Conservation (phyloP, 345 rosid species). For the Turnera subulata region DNA sequence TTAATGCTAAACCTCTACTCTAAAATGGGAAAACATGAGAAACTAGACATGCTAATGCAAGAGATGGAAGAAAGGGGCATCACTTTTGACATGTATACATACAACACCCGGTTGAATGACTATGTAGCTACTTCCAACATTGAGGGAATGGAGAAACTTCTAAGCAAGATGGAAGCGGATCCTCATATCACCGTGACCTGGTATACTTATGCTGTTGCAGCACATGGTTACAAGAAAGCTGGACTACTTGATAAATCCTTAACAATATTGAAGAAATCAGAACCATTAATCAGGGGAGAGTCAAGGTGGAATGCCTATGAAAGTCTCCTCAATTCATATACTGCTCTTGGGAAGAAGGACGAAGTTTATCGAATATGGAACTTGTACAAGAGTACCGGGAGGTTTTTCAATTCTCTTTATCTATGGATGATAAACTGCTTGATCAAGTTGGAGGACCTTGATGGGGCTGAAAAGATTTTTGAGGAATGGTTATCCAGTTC, state of each 20-base stretch:
- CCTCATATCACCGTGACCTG: not conserved
- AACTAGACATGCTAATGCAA: slow-evolving; percentile 35
- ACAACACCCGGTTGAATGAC: too few species aligned
- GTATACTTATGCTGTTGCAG: not conserved
- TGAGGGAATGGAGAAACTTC: not conserved
- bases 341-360: slow-evolving; percentile 30
- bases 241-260: not conserved
- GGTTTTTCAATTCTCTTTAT: slow-evolving; percentile 39
- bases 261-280: not conserved
- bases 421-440: slow-evolving; percentile 43
- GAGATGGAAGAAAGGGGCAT: slow-evolving; percentile 51
- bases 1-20: slow-evolving; percentile 46
- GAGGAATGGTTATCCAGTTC: slow-evolving; percentile 48
- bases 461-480: slow-evolving; percentile 42
- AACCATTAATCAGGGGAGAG: not conserved
- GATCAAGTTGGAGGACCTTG: slow-evolving; percentile 44
- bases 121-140: not conserved
- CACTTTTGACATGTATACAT: slow-evolving; percentile 21
- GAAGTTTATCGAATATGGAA: slow-evolving; percentile 37
- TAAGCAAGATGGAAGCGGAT: not conserved
- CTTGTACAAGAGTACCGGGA: slow-evolving; percentile 29
- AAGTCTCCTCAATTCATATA: slow-evolving; percentile 18
- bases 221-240: not conserved
- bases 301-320: not conserved
- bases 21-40: slow-evolving; percentile 23